phyloP scores from a whole-genome alignment of 1,284 basidiomycete species.

The Exsudoporus floridanus region DNA sequence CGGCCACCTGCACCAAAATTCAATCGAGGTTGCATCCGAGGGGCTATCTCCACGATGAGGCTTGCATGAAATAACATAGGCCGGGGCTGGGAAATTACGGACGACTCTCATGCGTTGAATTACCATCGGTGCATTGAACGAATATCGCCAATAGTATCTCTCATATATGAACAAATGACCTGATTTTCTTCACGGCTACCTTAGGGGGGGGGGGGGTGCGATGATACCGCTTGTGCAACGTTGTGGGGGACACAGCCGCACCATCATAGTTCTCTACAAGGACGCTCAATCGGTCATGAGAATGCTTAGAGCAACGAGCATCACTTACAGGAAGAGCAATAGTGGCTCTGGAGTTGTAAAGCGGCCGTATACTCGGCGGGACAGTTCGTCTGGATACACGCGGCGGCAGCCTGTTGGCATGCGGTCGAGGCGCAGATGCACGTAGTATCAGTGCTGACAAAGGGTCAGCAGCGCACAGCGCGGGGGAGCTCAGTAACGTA shows the following conservation, averaged over 20 bases:
- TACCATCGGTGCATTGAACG: neutral
- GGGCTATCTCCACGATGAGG: neutral
- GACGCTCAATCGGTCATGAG: neutral
- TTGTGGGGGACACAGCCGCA: neutral
- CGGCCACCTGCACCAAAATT: neutral
- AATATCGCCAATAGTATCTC: neutral
- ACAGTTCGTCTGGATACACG: constrained; percentile 23
- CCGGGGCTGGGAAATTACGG: no score
- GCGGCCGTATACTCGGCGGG: constrained; percentile 15
- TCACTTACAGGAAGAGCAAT: constrained; percentile 18
- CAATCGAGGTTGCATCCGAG: neutral
- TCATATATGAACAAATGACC: neutral
- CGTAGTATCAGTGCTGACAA: constrained; percentile 18
- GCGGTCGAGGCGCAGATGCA: constrained; percentile 25
- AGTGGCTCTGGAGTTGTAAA: neutral
- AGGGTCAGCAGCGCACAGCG: neutral
- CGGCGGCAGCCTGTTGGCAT: constrained; percentile 19
- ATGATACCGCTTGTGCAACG: neutral
- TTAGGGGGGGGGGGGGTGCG: no score
- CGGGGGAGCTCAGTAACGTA: constrained; percentile 3
- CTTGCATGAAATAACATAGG: neutral
- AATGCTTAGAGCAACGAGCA: neutral
- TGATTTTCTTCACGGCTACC: neutral
- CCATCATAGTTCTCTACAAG: neutral
- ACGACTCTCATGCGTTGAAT: neutral